Base-by-base conservation (phyloP, 495 filamentous ascomycete genomes). In the Hypoxylon intermedium region DNA sequence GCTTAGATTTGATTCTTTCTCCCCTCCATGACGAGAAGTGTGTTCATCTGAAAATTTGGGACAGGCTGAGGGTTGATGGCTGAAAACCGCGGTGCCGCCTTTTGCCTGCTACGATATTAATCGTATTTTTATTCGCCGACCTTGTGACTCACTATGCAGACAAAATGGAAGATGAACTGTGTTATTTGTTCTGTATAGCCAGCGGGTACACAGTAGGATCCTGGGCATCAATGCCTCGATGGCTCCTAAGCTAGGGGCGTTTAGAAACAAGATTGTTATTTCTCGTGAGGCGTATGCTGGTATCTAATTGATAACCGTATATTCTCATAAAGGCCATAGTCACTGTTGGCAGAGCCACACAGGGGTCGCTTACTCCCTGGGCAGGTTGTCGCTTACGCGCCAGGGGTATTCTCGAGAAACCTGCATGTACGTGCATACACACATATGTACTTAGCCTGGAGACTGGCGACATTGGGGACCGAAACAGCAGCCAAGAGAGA, bases 401-500 rank as follows among this genome's bases (percentile, higher is more conserved):
- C 16, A 42, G 24, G 38, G 19, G 12, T 37, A 6, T 20, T 26
- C 20, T 1, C 28, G 28, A 15, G 9, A 15, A 49, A 20, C 20
- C 36, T 21, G 36, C 24, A 9, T 26, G n/a, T 31, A 15, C 34
- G 31, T 28, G 3, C 13, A 19, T 21, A 21, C 21, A 41, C 16
- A 12, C 9, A 28, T 26, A 55, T 18, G 16, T 34, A 12, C 31
- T 21, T 20, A 48, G 28, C 9, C 45, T 36, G 9, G 18, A 45
- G 41, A 20, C 34, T 30, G 34, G 36, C 26, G 34, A 52, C 42
- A 41, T 53, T 44, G 19, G 24, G 50, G 34, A 54, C 52, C 53
- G 54, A 64, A 64, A 64, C 60, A 26, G 53, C 24, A 40, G 60
- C 60, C 60, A 64, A 64, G 60, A 64, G 54, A 49, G 36, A 50